A percentile compares a stretch with the other conserved stretches of the same genome.
Conservation (phyloP, 2,329 filamentous ascomycete species). For the Penicillium sp. region DNA sequence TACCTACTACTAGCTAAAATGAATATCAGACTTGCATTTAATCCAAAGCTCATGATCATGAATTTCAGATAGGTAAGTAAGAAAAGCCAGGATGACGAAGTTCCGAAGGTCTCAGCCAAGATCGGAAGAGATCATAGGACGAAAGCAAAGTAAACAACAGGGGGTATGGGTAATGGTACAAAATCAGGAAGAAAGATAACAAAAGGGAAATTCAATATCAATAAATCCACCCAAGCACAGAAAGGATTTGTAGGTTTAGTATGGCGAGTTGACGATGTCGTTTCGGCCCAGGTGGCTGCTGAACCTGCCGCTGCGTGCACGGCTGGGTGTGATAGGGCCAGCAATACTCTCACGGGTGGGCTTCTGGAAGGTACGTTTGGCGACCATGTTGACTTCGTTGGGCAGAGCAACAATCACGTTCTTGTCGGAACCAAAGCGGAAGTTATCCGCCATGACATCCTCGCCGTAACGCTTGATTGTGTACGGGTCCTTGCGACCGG, state of each 20-base stretch:
- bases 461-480: slow-evolving; percentile 95
- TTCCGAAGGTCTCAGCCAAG: not conserved
- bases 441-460: slow-evolving; percentile 96
- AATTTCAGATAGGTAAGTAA: not conserved
- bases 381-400: slow-evolving; percentile 98
- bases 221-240: not conserved
- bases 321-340: slow-evolving; percentile 54
- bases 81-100: not conserved
- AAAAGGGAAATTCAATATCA: slow-evolving; percentile 10
- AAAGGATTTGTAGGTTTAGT: slow-evolving; percentile 41
- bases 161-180: slow-evolving; percentile 36
- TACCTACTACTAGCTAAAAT: slow-evolving; percentile 1
- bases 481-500: slow-evolving; percentile 83
- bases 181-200: slow-evolving; percentile 11
- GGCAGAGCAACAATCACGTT: slow-evolving; percentile 96
- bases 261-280: slow-evolving; percentile 79
- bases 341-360: slow-evolving; percentile 94
- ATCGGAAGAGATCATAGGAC: slow-evolving; percentile 4
- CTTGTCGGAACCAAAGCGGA: slow-evolving; percentile 96
- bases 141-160: slow-evolving; percentile 24
- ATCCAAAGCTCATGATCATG: not conserved
- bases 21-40: not conserved
- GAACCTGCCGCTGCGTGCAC: slow-evolving; percentile 38
- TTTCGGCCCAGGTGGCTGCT: slow-evolving; percentile 66
- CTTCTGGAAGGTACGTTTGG: slow-evolving; percentile 79